A percentile compares a stretch with the other conserved stretches of the same genome.
Conservation (phyloP, 2,329 filamentous ascomycete species). For the Didymella exigua region DNA sequence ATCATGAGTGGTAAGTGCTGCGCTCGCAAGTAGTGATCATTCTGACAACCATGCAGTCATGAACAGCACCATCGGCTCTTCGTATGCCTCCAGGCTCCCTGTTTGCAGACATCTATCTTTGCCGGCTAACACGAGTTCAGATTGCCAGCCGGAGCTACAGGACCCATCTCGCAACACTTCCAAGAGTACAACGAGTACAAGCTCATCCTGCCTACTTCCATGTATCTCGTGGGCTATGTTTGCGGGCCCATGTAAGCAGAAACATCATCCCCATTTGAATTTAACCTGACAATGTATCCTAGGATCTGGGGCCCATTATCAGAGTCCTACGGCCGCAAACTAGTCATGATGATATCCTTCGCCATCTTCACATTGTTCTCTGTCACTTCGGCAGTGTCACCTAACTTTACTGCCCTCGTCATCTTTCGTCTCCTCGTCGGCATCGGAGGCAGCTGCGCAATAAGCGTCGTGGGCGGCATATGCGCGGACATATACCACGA, state of each 20-base stretch:
- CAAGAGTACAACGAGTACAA: slow-evolving; percentile 54
- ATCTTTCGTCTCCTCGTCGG: slow-evolving; percentile 54
- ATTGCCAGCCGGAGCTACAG: slow-evolving; percentile 67
- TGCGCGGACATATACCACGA: slow-evolving; percentile 70
- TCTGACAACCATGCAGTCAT: slow-evolving; percentile 43
- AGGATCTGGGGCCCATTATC: slow-evolving; percentile 51
- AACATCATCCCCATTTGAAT: not conserved
- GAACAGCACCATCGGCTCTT: slow-evolving; percentile 71
- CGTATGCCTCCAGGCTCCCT: slow-evolving; percentile 32
- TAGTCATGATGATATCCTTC: slow-evolving; percentile 59
- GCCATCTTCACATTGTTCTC: slow-evolving; percentile 54
- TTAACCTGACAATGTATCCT: not conserved
- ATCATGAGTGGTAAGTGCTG: slow-evolving; percentile 58
- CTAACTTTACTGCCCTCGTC: slow-evolving; percentile 52
- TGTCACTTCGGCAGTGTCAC: slow-evolving; percentile 52
- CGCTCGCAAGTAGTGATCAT: no score
- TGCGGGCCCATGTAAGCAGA: slow-evolving; percentile 46
- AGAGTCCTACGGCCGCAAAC: slow-evolving; percentile 54
- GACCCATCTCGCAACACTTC: slow-evolving; percentile 64
- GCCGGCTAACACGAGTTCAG: slow-evolving; percentile 13
- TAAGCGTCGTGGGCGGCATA: slow-evolving; percentile 65
- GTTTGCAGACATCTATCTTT: not conserved
- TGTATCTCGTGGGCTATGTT: slow-evolving; percentile 57
- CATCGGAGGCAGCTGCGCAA: slow-evolving; percentile 54
- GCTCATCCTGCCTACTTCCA: slow-evolving; percentile 56